Conservation (phyloP, 331 rosid genomes). For the Phaseolus coccineus region DNA sequence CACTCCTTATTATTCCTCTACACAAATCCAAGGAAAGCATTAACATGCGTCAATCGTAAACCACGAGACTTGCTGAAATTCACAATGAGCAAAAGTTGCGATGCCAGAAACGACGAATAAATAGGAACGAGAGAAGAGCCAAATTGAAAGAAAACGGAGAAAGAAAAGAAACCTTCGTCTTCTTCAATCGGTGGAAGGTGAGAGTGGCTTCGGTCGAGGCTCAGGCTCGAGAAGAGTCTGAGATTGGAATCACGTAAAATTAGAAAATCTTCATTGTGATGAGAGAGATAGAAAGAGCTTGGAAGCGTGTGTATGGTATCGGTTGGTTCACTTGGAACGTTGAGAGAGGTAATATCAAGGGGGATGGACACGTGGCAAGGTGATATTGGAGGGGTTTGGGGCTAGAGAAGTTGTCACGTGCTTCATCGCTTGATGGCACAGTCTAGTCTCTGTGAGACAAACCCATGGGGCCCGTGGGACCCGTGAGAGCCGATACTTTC, state of each 20-base stretch:
- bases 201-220: not conserved
- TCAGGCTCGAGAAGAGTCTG: not conserved
- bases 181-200: conserved; percentile 21
- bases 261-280: not conserved
- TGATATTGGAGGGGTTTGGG: not conserved
- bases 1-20: conserved; percentile 40
- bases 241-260: conserved; percentile 35
- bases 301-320: conserved; percentile 34
- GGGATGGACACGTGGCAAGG: conserved; percentile 30
- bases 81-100: conserved; percentile 1
- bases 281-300: not conserved
- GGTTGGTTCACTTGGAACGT: conserved; percentile 33
- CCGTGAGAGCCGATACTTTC: conserved; percentile 38
- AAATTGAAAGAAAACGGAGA: not conserved
- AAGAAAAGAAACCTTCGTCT: conserved; percentile 31
- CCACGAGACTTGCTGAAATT: not conserved
- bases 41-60: not conserved
- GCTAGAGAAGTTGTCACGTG: conserved; percentile 53
- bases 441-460: not conserved
- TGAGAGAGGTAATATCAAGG: conserved; percentile 30
- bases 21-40: conserved; percentile 43
- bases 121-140: not conserved
- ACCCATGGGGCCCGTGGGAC: conserved; percentile 46
- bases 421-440: conserved; percentile 11
- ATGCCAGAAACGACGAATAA: not conserved